A percentile compares a stretch with the other conserved stretches of the same genome.
These are phyloP conservation scores for Atalantia buxifolia DNA, from an alignment of 345 rosid species.

Conservation along the genomic window DNA sequence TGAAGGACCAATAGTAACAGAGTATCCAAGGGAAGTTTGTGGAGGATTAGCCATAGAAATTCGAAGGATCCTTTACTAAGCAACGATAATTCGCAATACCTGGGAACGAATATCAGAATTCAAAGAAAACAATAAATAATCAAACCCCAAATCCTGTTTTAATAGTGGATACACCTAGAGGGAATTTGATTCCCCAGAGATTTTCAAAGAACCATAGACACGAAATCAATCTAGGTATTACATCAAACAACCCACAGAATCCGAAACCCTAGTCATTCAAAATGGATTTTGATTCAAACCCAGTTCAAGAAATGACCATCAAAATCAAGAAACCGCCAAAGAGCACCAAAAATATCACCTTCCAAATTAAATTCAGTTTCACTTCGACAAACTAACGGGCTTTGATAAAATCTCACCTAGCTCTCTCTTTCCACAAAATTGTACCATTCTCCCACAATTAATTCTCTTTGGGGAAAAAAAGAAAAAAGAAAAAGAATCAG, in stretches of 20 bases:
- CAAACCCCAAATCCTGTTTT: slow-evolving; percentile 18
- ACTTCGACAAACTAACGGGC: not conserved
- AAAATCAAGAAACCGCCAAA: slow-evolving; percentile 16
- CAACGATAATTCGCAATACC: slow-evolving; percentile 9
- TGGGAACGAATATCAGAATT: slow-evolving; percentile 17
- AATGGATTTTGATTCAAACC: slow-evolving; percentile 29
- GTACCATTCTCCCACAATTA: slow-evolving; percentile 10
- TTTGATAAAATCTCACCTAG: slow-evolving; percentile 19
- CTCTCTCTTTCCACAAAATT: slow-evolving; percentile 18
- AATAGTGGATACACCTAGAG: not conserved
- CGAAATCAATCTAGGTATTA: not conserved
- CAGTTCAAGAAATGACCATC: slow-evolving; percentile 25
- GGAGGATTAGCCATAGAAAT: slow-evolving; percentile 65
- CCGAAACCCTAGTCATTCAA: slow-evolving; percentile 22
- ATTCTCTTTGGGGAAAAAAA: not conserved
- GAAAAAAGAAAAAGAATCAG: not conserved
- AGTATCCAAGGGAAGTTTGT: slow-evolving; percentile 44
- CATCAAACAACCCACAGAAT: not conserved
- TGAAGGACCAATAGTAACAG: slow-evolving; percentile 36
- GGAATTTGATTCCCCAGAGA: slow-evolving; percentile 15
- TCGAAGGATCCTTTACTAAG: slow-evolving; percentile 14
- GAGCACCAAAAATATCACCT: slow-evolving; percentile 21
- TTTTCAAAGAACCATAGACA: not conserved
- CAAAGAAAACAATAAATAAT: slow-evolving; percentile 1
- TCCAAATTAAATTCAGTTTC: slow-evolving; percentile 18